Evolutionary conservation across 2,329 filamentous ascomycete species (phyloP), one percentile per base, ranked within the genome.

Genomic region (Fusarium chaquense): DNA sequence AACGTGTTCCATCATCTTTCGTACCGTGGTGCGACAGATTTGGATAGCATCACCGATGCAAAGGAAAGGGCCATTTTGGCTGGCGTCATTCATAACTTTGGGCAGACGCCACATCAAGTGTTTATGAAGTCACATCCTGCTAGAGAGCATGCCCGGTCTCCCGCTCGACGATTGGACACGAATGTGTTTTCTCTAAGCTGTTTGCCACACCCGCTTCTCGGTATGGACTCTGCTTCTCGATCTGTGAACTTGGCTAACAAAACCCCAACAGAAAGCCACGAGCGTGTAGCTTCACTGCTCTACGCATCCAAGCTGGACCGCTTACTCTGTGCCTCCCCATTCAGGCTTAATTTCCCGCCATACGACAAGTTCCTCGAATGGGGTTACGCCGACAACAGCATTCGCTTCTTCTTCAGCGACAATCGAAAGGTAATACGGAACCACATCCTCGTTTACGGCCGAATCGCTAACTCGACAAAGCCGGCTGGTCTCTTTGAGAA

Each of bases 1-100:
- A 99, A 99, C 74, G 94, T 99, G 24, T 99, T 98, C 81, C 95
- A 98, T 70, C 93, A 97, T 77, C 86, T 98, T 22, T 98, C 95
- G 0, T 99, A 99, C 76, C 92, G 94, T 65, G 97, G 96, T 9
- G 94, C 95, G 4, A 97, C 93, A 69, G 93, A 99, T 77, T 83
- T 99, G 6, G 96, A 99, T 78, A 90, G 90, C 54, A 98, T 99
- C 64, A 89, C 91, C 10, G 95, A 98, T 76, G 91, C 93, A 1
- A 89, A 95, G 58, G 94, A 98, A 79, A 87, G 94, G 44, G 85
- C 94, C 9, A 93, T 95, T 7, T 95, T 94, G 1, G 98, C 97
- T 56, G 93, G 93, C 35, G 97, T 98, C 72, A 98, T 99, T 73
- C 95, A 99, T 80, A 98, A 98, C 74, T 99, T 99, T 79, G 96